These are phyloP conservation scores for Withania somnifera DNA, from an alignment of 305 asterid genomes.

Conservation along the genomic window DNA sequence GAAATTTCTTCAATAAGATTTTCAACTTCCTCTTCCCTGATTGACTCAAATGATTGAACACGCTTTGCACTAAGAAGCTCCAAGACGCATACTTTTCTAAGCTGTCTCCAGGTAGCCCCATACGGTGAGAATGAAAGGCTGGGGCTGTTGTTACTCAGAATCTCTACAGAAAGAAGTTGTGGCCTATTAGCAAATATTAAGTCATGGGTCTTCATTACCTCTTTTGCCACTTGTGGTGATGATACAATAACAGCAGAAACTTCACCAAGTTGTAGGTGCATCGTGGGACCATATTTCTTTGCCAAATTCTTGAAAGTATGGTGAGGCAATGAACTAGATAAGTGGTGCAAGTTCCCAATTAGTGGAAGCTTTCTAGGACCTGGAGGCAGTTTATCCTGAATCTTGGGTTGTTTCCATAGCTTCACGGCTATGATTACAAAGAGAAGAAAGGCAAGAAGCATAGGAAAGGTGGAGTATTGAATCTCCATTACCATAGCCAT, in stretches of 20 bases:
- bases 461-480: background rate
- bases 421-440: background rate
- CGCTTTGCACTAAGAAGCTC: constrained; percentile 10
- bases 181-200: constrained; percentile 8
- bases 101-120: constrained; percentile 15
- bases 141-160: background rate
- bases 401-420: background rate
- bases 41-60: constrained; percentile 3
- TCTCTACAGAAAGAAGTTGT: background rate
- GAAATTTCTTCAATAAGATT: background rate
- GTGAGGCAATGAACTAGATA: background rate
- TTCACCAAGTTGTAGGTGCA: constrained; percentile 5
- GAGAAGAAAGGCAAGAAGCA: background rate
- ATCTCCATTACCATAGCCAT: background rate
- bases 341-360: constrained; percentile 11
- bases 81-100: constrained; percentile 1
- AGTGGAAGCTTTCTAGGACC: constrained; percentile 14
- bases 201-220: constrained; percentile 1
- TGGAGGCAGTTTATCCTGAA: constrained; percentile 3
- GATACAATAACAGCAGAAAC: background rate
- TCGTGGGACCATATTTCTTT: background rate
- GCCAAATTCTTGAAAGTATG: background rate
- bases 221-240: constrained; percentile 1
- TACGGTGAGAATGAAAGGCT: constrained; percentile 3
- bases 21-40: constrained; percentile 9